These are phyloP conservation scores for Penicillium bovifimosum DNA, from an alignment of 495 filamentous ascomycete species.

Conservation along the genomic window DNA sequence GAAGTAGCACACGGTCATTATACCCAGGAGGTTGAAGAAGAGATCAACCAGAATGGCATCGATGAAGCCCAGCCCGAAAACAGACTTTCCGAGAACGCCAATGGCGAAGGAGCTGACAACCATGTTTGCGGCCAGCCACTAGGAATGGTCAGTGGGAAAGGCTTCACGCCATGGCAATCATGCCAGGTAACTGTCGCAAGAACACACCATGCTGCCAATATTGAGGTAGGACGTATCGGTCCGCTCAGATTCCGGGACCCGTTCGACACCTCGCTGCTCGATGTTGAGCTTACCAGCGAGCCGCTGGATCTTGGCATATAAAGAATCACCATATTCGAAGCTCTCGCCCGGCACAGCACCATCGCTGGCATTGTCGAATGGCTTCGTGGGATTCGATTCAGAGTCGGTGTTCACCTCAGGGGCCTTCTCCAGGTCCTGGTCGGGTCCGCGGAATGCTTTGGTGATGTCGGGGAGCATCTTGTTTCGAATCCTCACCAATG, in stretches of 20 bases:
- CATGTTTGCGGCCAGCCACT: conserved; percentile 86
- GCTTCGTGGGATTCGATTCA: conserved; percentile 22
- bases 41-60: conserved; percentile 72
- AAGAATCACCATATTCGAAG: conserved; percentile 55
- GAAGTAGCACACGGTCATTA: conserved; percentile 73
- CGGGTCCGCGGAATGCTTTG: conserved; percentile 22
- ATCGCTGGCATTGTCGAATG: conserved; percentile 38
- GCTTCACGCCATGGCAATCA: conserved; percentile 3
- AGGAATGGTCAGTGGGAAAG: conserved; percentile 25
- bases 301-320: conserved; percentile 63
- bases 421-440: conserved; percentile 38
- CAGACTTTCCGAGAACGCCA: conserved; percentile 61
- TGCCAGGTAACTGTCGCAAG: conserved; percentile 9
- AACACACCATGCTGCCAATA: conserved; percentile 68
- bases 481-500: conserved; percentile 1
- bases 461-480: conserved; percentile 14
- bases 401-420: conserved; percentile 33
- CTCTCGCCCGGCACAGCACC: conserved; percentile 57
- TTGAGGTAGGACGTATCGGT: conserved; percentile 61
- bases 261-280: conserved; percentile 75
- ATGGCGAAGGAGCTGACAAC: conserved; percentile 78
- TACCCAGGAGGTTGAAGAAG: conserved; percentile 73
- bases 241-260: conserved; percentile 69
- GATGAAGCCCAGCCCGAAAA: conserved; percentile 67
- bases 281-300: conserved; percentile 64